Base-by-base conservation (phyloP, 2,329 filamentous ascomycete species). In the Stachybotrys echinatus region DNA sequence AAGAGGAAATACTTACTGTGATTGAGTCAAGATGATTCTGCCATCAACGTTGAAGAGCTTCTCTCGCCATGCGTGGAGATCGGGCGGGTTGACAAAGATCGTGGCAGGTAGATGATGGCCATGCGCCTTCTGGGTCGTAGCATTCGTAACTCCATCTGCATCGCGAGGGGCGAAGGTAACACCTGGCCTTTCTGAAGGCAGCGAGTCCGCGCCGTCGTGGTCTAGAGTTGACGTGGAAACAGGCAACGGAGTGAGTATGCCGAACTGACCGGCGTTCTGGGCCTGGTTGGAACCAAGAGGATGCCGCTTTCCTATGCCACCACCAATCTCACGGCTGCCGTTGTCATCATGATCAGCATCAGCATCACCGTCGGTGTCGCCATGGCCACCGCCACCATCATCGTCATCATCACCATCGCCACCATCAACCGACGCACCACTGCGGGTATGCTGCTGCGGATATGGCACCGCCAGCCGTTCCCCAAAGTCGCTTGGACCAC, bases 41-140 rank as follows among this genome's bases (percentile, higher is more conserved):
- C 87, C 83, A 57, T 89, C 81, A n/a, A 90, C 84, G 60, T 88
- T 77, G 65, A 92, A 92, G 43, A 92, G 70, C 60, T 76, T 84
- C 57, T 87, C 75, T 47, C 88, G 75, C 88, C 88, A 92, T 53
- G 74, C 72, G 12, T 80, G 73, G 45, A 92, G 72, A 56, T 87
- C 74, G 3, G 87, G 86, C 38, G 87, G 87, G 58, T 88, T 72
- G 8, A 82, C 65, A 12, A 89, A 75, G 55, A 86, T 71, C 60
- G 75, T 84, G 22, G 68, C 74, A 45, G 75, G 73, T 51, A 80
- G 12, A 18, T 18, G 68, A 58, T 80, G 77, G n/a, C 75, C 74
- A 57, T 77, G 72, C 43, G 70, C 74, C 55, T 71, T 50, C 31
- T n/a, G 34, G 19, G 23, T 39, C 23, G 19, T 45, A 3, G n/a